Percentiles rank a stretch among this genome's conserved stretches.
Evolutionary conservation across 2,329 filamentous ascomycete species (phyloP).

Genomic region (Colletotrichum sp.): DNA sequence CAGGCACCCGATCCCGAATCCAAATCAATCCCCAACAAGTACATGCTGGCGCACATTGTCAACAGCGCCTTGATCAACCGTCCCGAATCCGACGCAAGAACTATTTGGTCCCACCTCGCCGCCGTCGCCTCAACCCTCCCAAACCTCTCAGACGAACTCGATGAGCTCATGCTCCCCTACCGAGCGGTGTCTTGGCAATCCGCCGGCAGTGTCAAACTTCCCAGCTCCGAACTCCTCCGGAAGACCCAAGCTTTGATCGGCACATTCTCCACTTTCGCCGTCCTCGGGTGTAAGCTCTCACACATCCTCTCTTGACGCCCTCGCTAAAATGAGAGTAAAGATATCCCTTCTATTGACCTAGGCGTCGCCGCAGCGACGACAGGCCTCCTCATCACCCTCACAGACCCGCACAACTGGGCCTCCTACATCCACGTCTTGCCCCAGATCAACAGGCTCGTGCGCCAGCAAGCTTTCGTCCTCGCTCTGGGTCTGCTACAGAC

Average conservation of each 20-base stretch:
- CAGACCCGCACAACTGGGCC: not conserved
- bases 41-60: not conserved
- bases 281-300: not conserved
- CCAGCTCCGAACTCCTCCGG: not conserved
- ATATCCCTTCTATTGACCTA: not conserved
- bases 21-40: not conserved
- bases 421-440: not conserved
- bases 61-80: not conserved
- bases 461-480: not conserved
- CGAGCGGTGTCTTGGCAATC: not conserved
- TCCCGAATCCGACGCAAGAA: not conserved
- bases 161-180: not conserved
- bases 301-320: not conserved
- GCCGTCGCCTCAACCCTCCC: not conserved
- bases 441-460: not conserved
- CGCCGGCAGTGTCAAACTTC: not conserved
- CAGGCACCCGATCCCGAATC: not conserved
- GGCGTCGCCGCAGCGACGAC: not conserved
- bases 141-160: not conserved
- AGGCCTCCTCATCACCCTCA: not conserved
- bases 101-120: not conserved
- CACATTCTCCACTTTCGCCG: not conserved
- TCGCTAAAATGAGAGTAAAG: not conserved
- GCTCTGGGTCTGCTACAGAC: not conserved
- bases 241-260: not conserved